These are phyloP conservation scores for Rhodotorula babjevae DNA, from an alignment of 768 basidiomycete genomes.

Conservation along the genomic window DNA sequence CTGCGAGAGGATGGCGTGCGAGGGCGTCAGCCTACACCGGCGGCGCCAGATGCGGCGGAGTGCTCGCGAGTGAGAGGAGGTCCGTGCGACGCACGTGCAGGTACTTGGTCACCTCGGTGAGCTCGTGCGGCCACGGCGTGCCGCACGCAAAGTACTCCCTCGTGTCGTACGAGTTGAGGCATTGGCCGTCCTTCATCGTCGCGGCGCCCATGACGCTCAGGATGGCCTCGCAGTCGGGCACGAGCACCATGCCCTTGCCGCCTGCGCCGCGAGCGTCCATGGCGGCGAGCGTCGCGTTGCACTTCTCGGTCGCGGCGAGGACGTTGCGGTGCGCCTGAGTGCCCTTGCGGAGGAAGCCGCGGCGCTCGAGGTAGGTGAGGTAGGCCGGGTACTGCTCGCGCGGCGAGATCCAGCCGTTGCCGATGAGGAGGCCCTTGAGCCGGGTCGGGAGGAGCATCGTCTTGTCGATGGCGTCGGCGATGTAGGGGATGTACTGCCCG, in stretches of 20 bases:
- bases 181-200: constrained; percentile 57
- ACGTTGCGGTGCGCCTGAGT: constrained; percentile 63
- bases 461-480: constrained; percentile 55
- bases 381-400: constrained; percentile 83
- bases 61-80: too few relatives aligned
- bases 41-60: too few relatives aligned
- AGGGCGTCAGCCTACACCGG: too few relatives aligned
- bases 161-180: constrained; percentile 90
- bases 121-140: constrained; percentile 92
- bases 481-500: constrained; percentile 96
- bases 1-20: too few relatives aligned
- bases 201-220: constrained; percentile 49
- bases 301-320: constrained; percentile 59
- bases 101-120: constrained; percentile 69
- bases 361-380: constrained; percentile 64
- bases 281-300: constrained; percentile 53
- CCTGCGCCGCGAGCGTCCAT: constrained; percentile 17
- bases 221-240: constrained; percentile 61
- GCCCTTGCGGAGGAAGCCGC: constrained; percentile 67
- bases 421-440: constrained; percentile 72
- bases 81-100: constrained; percentile 64
- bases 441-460: constrained; percentile 26
- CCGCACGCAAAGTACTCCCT: constrained; percentile 81
- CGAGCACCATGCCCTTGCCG: constrained; percentile 50
- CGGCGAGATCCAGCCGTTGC: constrained; percentile 96